phyloP scores from a whole-genome alignment of 768 basidiomycete species.

The Calocera viscosa region DNA sequence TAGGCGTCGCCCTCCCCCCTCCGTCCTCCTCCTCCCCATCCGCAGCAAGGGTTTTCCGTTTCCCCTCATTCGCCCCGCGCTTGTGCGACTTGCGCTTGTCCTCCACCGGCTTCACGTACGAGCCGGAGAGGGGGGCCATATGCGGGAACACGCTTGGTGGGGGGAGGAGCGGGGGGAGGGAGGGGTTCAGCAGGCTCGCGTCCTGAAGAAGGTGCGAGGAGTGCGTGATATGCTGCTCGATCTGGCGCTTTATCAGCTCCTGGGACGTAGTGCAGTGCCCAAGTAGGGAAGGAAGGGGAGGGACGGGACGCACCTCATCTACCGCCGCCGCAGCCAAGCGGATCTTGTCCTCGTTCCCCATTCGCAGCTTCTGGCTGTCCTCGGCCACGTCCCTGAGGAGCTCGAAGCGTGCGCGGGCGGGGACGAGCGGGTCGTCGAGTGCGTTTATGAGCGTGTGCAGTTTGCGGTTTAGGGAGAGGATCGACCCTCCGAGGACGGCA shows the following conservation, averaged over 20 bases:
- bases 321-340: conserved; percentile 83
- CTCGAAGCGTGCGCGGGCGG: conserved; percentile 52
- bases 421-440: conserved; percentile 50
- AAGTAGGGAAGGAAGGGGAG: background rate
- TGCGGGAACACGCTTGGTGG: conserved; percentile 21
- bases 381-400: conserved; percentile 88
- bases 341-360: conserved; percentile 97
- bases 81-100: conserved; percentile 25
- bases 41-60: conserved; percentile 23
- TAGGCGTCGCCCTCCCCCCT: conserved; percentile 19
- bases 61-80: conserved; percentile 22
- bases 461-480: conserved; percentile 66
- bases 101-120: conserved; percentile 25
- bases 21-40: conserved; percentile 19
- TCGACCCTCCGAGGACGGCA: conserved; percentile 81
- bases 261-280: conserved; percentile 6
- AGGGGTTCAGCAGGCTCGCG: background rate
- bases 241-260: background rate
- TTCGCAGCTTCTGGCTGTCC: conserved; percentile 78
- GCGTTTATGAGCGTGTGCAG: conserved; percentile 61
- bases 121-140: conserved; percentile 20
- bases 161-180: conserved; percentile 13
- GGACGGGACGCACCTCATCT: conserved; percentile 61
- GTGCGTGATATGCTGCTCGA: conserved; percentile 13
- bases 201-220: conserved; percentile 15